Conservation (phyloP, 1,139 yeast species). For the Nadsonia starkeyi-henricii region DNA sequence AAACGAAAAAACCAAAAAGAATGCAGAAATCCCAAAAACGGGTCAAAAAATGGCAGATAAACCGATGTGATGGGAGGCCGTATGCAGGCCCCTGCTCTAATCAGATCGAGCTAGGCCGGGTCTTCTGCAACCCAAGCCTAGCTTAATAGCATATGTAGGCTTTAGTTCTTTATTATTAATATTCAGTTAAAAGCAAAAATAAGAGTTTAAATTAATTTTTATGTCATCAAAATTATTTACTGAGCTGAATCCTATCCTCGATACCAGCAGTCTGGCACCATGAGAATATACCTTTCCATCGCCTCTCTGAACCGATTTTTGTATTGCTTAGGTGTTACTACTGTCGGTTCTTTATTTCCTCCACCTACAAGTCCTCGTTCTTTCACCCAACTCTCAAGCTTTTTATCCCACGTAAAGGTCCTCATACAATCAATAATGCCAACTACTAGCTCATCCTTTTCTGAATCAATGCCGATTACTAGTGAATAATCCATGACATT, state of each 20-base stretch:
- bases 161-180: too few species aligned
- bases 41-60: too few species aligned
- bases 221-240: too few species aligned
- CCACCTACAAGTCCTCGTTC: conserved; percentile 79
- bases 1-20: too few species aligned
- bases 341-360: conserved; percentile 89
- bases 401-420: conserved; percentile 97
- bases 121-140: too few species aligned
- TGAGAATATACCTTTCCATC: conserved; percentile 86
- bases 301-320: conserved; percentile 91
- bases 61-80: too few species aligned
- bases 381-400: conserved; percentile 96
- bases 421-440: conserved; percentile 94
- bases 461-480: conserved; percentile 79
- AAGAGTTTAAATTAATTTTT: too few species aligned
- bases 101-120: too few species aligned
- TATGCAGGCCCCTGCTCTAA: too few species aligned
- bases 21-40: too few species aligned
- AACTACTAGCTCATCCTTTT: conserved; percentile 57
- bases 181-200: too few species aligned
- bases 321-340: conserved; percentile 91
- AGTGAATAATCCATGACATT: conserved; percentile 97
- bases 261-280: conserved; percentile 59
- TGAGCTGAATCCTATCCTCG: background rate
- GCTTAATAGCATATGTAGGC: too few species aligned